Percentiles rank a stretch among this genome's conserved stretches.
Conservation (phyloP, 2,329 filamentous ascomycete species). For the Curvularia sp. region DNA sequence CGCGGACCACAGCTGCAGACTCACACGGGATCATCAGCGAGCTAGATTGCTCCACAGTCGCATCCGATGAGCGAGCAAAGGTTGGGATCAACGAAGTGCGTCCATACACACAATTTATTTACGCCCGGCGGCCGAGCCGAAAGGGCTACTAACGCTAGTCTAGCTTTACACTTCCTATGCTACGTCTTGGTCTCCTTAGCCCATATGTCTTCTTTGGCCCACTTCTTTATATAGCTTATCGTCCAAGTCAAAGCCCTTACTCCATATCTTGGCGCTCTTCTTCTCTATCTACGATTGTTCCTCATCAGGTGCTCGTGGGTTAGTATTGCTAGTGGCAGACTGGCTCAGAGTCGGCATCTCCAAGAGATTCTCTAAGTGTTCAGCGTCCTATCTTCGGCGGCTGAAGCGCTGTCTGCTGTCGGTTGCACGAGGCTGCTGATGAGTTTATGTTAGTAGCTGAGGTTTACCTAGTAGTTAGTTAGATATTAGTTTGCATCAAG, state of each 20-base stretch:
- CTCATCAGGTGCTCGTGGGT: slow-evolving; percentile 10
- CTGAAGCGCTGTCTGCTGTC: slow-evolving; percentile 19
- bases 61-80: neutral
- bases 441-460: slow-evolving; percentile 11
- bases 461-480: slow-evolving; percentile 4
- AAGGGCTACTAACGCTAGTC: slow-evolving; percentile 19
- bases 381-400: slow-evolving; percentile 18
- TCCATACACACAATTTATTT: slow-evolving; percentile 18
- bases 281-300: slow-evolving; percentile 6
- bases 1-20: neutral
- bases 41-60: neutral
- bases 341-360: slow-evolving; percentile 7
- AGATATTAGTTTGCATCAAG: slow-evolving; percentile 9
- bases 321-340: slow-evolving; percentile 15
- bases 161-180: slow-evolving; percentile 15
- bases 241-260: slow-evolving; percentile 6
- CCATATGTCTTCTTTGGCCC: slow-evolving; percentile 15
- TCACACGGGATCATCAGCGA: neutral
- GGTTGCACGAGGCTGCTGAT: slow-evolving; percentile 7
- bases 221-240: neutral
- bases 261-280: slow-evolving; percentile 3
- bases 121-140: too few species aligned
- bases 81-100: neutral
- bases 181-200: slow-evolving; percentile 11
- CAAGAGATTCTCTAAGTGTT: slow-evolving; percentile 16